Base-by-base conservation (phyloP, 805 yeast genomes). In the Kockiozyma suomiensis region DNA sequence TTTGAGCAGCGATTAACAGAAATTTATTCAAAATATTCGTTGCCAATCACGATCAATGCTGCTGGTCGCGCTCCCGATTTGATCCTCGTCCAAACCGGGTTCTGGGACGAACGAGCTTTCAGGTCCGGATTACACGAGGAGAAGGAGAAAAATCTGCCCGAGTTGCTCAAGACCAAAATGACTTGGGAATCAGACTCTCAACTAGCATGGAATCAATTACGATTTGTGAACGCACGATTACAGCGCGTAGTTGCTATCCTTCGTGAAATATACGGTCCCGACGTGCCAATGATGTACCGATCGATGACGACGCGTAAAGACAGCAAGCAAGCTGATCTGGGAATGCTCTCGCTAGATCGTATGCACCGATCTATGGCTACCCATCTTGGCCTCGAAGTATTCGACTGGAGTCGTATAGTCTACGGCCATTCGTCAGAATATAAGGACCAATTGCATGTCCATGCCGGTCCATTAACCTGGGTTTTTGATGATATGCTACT, bases 101-200 rank as follows among this genome's bases (percentile, higher is more conserved):
- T 62, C 23, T 62, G 66, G 66, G 66, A 62, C 46, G 66, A 62
- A 32, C 55, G 59, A 19, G 49, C 59, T 7, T 47, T 59, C 25
- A n/a, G 45, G 15, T 48, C 54, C 21, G 51, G 49, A 6, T 45
- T 17, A 28, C 60, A 45, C 25, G 42, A 21, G 28, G 28, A 26
- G 8, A 23, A 21, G 13, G 53, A 49, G 33, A 19, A 28, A n/a
- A 10, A 30, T 32, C 1, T 40, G 3, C 54, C 54, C 10, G 15
- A 6, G 8, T 12, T 4, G 13, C 15, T 26, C 12, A 38, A 40
- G 28, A 50, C 37, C 6, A 26, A 28, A 10, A 8, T 50, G 7
- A 15, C 23, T 12, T 50, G 52, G 50, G 10, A 54, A 33, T 40
- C 52, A 19, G 17, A 13, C 33, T 33, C 61, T 13, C 64, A 54